phyloP scores from a whole-genome alignment of 352 stramenopile species.

The Phytophthora fragariaefolia region DNA sequence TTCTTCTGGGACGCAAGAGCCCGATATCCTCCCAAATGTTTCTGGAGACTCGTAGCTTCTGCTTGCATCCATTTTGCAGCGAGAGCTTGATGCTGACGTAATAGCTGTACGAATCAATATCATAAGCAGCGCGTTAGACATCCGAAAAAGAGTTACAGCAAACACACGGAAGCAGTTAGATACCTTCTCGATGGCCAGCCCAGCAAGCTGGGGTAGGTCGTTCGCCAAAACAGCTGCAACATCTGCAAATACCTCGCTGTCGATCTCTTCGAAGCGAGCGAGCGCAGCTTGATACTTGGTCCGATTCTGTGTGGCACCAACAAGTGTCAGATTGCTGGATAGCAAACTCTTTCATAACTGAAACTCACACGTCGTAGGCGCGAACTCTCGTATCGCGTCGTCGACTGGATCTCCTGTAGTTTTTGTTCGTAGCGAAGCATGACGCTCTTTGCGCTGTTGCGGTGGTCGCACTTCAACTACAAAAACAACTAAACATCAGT shows the following conservation, averaged over 20 bases:
- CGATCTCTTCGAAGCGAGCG: slow-evolving; percentile 68
- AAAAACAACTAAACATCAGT: slow-evolving; percentile 11
- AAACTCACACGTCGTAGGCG: slow-evolving; percentile 60
- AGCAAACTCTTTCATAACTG: background rate
- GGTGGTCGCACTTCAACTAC: slow-evolving; percentile 72
- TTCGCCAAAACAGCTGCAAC: slow-evolving; percentile 49
- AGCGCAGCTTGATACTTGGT: slow-evolving; percentile 62
- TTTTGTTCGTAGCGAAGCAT: slow-evolving; percentile 70
- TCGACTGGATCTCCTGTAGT: slow-evolving; percentile 55
- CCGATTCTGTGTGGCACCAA: slow-evolving; percentile 55
- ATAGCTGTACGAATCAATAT: slow-evolving; percentile 29
- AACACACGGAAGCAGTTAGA: background rate
- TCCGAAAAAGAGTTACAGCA: background rate
- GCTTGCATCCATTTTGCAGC: slow-evolving; percentile 37
- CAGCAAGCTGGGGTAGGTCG: slow-evolving; percentile 43
- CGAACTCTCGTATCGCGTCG: slow-evolving; percentile 48
- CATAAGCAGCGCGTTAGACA: slow-evolving; percentile 10
- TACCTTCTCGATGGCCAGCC: slow-evolving; percentile 52
- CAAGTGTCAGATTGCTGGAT: too few species aligned
- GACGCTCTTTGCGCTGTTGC: slow-evolving; percentile 61
- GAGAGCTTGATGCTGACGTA: slow-evolving; percentile 43
- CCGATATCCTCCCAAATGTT: slow-evolving; percentile 28
- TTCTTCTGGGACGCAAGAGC: slow-evolving; percentile 19
- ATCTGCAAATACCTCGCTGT: slow-evolving; percentile 56
- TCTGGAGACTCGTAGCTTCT: slow-evolving; percentile 29